These are phyloP conservation scores for Volvox reticuliferus DNA, from an alignment of 139 green algal species.

Conservation along the genomic window DNA sequence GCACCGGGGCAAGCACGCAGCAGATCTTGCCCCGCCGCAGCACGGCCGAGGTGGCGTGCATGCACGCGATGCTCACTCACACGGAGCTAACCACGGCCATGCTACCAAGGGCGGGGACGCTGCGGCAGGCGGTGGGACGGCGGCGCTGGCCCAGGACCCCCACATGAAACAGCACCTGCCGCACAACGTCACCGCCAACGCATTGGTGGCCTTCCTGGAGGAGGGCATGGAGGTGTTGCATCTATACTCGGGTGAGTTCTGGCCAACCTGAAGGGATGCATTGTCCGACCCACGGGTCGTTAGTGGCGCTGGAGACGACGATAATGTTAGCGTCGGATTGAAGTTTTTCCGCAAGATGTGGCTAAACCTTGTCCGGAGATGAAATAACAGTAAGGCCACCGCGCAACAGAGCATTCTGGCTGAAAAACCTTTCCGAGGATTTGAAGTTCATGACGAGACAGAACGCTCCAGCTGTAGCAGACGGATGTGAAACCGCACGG, in stretches of 20 bases:
- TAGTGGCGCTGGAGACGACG: too few relatives aligned
- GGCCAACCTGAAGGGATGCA: too few relatives aligned
- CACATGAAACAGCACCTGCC: conserved; percentile 20
- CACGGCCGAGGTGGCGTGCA: conserved; percentile 28
- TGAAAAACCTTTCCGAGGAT: too few relatives aligned
- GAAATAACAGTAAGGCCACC: too few relatives aligned
- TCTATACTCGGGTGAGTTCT: conserved; percentile 81
- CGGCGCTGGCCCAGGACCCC: neutral
- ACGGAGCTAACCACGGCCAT: neutral
- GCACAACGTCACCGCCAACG: conserved; percentile 82
- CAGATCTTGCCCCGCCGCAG: neutral
- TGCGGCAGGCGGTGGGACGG: neutral
- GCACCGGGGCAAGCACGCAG: neutral
- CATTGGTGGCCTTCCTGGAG: conserved; percentile 91
- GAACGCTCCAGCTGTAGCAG: too few relatives aligned
- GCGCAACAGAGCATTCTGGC: too few relatives aligned
- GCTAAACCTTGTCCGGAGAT: too few relatives aligned
- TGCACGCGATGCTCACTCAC: neutral
- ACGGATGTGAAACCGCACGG: too few relatives aligned
- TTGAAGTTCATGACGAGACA: too few relatives aligned
- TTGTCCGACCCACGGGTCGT: too few relatives aligned
- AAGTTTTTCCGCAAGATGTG: too few relatives aligned
- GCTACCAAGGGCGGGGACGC: neutral
- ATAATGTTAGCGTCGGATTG: too few relatives aligned
- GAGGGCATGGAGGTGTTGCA: conserved; percentile 95